These are phyloP conservation scores for Dipteronia sinensis DNA, from an alignment of 345 rosid genomes.

Conservation along the genomic window DNA sequence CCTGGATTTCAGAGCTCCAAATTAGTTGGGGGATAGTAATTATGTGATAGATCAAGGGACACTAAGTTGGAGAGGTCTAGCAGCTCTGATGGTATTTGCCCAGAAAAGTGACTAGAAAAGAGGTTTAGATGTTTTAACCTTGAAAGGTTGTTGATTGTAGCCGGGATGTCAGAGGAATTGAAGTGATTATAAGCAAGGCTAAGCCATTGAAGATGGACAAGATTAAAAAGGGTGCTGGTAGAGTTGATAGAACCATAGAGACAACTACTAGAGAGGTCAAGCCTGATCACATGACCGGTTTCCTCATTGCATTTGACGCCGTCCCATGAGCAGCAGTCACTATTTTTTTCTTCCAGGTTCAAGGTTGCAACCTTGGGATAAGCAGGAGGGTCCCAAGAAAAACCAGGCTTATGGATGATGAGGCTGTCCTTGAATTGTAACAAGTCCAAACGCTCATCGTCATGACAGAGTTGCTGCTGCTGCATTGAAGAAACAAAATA, in stretches of 20 bases:
- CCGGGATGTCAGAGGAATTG: neutral
- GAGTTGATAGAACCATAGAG: slow-evolving; percentile 9
- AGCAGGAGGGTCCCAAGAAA: too few relatives aligned
- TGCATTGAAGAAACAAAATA: too few relatives aligned
- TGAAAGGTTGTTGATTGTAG: neutral
- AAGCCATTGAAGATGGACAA: slow-evolving; percentile 13
- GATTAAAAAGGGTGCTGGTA: neutral
- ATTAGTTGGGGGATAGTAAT: neutral
- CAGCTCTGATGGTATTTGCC: neutral
- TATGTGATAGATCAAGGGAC: slow-evolving; percentile 16
- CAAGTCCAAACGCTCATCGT: too few relatives aligned
- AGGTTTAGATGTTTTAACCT: neutral
- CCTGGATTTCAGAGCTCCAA: slow-evolving; percentile 8
- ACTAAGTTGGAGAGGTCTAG: neutral
- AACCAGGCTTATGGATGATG: too few relatives aligned
- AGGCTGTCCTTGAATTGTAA: too few relatives aligned
- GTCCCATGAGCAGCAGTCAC: slow-evolving; percentile 3
- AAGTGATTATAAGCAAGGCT: neutral
- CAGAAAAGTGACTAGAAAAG: neutral
- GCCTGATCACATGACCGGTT: neutral
- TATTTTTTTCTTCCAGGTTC: too few relatives aligned
- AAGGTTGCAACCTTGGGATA: too few relatives aligned
- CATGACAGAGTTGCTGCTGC: too few relatives aligned
- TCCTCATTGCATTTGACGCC: neutral
- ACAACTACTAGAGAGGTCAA: neutral